Evolutionary conservation across 2,329 filamentous ascomycete species (phyloP).

Genomic region (Alternaria sp.): DNA sequence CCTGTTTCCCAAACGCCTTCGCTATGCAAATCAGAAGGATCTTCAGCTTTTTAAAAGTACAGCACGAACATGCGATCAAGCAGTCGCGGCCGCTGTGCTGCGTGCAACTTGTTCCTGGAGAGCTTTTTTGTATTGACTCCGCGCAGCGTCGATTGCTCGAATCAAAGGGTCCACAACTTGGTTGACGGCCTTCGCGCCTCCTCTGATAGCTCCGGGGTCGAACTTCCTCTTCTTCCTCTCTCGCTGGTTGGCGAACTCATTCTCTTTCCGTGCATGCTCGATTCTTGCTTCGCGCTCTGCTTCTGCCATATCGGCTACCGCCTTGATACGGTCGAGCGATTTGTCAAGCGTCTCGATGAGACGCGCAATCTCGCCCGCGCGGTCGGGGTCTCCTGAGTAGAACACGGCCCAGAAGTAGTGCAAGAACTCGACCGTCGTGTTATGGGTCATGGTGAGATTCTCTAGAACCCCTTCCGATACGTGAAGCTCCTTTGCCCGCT

Average conservation of each 20-base stretch:
- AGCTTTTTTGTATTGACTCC: conserved; percentile 73
- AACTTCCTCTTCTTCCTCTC: conserved; percentile 77
- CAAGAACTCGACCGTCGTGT: conserved; percentile 93
- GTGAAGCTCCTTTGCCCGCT: conserved; percentile 39
- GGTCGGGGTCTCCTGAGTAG: conserved; percentile 82
- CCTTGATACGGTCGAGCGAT: conserved; percentile 78
- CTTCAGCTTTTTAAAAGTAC: background rate
- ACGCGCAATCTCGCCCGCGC: conserved; percentile 79
- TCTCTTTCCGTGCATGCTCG: conserved; percentile 70
- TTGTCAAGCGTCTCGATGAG: conserved; percentile 81
- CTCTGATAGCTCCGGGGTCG: conserved; percentile 71
- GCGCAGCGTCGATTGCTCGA: conserved; percentile 72
- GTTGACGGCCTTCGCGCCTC: conserved; percentile 77
- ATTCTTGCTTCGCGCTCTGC: conserved; percentile 71
- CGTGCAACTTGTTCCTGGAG: conserved; percentile 63
- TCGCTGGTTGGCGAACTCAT: conserved; percentile 71
- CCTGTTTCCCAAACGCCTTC: conserved; percentile 30
- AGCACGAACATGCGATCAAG: too few species aligned
- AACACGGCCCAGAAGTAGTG: conserved; percentile 97
- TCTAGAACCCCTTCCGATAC: conserved; percentile 61
- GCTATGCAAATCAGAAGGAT: conserved; percentile 36
- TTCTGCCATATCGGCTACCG: conserved; percentile 82
- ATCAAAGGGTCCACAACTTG: conserved; percentile 78
- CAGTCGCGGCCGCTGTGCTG: background rate
- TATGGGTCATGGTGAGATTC: conserved; percentile 76